Conservation (phyloP, 306 rosid genomes). For the Trifolium subterraneum region DNA sequence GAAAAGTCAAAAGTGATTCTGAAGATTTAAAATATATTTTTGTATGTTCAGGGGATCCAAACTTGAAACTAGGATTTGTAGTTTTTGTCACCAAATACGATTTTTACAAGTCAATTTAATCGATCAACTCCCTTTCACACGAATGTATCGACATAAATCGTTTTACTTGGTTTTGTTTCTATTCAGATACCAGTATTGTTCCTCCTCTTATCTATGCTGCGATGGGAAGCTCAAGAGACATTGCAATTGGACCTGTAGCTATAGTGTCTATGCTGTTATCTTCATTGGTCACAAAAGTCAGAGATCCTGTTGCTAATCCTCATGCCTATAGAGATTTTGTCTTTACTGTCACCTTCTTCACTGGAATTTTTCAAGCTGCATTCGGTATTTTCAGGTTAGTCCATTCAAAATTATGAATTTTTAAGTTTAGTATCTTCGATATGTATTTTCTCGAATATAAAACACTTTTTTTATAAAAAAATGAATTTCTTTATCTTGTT, state of each 20-base stretch:
- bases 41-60: background rate
- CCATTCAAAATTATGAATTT: no score
- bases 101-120: no score
- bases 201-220: slow-evolving; percentile 85
- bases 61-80: no score
- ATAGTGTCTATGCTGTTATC: slow-evolving; percentile 79
- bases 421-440: no score
- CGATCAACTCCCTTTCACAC: no score
- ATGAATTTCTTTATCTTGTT: no score
- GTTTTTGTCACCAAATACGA: background rate
- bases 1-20: background rate
- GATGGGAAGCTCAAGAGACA: slow-evolving; percentile 91
- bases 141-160: no score
- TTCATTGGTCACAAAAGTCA: slow-evolving; percentile 63
- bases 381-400: slow-evolving; percentile 74
- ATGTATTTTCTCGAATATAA: no score
- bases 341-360: slow-evolving; percentile 78
- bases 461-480: no score
- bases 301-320: slow-evolving; percentile 74
- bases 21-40: background rate
- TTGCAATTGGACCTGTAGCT: slow-evolving; percentile 93
- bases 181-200: slow-evolving; percentile 75
- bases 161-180: slow-evolving; percentile 7
- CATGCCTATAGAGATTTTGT: slow-evolving; percentile 66
- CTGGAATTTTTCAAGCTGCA: slow-evolving; percentile 78